Conservation (phyloP, 768 basidiomycete genomes). For the Termitomyces sp. region DNA sequence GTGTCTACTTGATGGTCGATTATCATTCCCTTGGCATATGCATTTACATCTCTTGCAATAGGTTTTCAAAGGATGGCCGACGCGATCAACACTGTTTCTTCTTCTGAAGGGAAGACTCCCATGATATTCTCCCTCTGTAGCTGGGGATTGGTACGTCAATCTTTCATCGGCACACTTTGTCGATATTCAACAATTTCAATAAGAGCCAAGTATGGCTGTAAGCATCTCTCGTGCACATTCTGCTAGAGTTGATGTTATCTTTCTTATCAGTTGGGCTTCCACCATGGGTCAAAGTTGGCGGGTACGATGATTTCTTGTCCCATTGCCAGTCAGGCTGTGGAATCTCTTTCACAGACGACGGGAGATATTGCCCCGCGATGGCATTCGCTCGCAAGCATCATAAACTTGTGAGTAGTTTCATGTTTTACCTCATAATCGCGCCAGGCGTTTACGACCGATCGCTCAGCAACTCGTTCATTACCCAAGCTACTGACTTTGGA, state of each 20-base stretch:
- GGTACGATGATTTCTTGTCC: conserved; percentile 24
- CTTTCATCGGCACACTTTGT: not conserved
- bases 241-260: not conserved
- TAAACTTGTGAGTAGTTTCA: conserved; percentile 43
- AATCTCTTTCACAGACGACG: conserved; percentile 35
- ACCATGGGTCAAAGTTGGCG: conserved; percentile 64
- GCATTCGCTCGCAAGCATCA: conserved; percentile 49
- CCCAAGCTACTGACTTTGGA: conserved; percentile 57
- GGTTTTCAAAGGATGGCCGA: conserved; percentile 55
- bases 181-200: not conserved
- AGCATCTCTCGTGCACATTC: conserved; percentile 4
- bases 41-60: not conserved
- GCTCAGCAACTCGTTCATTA: conserved; percentile 58
- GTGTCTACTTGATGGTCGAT: conserved; percentile 15
- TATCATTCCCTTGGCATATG: not conserved
- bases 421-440: not conserved
- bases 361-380: conserved; percentile 46
- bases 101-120: conserved; percentile 38
- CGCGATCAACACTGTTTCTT: conserved; percentile 44
- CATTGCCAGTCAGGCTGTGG: not conserved
- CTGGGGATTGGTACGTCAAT: conserved; percentile 52
- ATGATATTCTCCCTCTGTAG: conserved; percentile 57
- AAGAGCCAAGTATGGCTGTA: conserved; percentile 53
- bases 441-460: not conserved
- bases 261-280: conserved; percentile 39